phyloP scores from a whole-genome alignment of 176 grass and related monocot genomes.

The Oryza australiensis region DNA sequence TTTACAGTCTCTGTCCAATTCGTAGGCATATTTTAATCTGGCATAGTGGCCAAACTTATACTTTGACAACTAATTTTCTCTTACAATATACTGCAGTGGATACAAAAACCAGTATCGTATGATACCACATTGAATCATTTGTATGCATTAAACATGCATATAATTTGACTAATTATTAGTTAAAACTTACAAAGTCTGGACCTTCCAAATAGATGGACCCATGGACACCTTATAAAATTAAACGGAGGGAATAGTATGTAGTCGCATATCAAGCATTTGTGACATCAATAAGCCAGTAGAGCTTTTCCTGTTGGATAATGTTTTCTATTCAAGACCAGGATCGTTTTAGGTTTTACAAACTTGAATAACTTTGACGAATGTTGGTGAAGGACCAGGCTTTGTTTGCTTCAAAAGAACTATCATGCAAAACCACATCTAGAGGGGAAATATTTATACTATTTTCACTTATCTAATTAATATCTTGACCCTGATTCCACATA shows the following conservation, averaged over 20 bases:
- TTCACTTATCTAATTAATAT: conserved; percentile 21
- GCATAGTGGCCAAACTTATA: not conserved
- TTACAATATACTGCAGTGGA: not conserved
- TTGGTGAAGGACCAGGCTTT: not conserved
- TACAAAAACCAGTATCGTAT: not conserved
- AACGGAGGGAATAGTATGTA: not conserved
- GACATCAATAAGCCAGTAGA: not conserved
- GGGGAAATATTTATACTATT: not conserved
- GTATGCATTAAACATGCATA: not conserved
- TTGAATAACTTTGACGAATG: not conserved
- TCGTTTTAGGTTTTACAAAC: not conserved
- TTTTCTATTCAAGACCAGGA: not conserved
- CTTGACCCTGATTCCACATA: not conserved
- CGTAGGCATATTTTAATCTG: not conserved
- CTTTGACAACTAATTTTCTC: not conserved
- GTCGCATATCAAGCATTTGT: not conserved
- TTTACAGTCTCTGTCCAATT: not conserved
- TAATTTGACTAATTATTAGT: not conserved
- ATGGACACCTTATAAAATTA: not conserved
- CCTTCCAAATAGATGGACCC: not conserved
- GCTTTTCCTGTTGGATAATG: not conserved
- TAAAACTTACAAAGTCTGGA: not conserved
- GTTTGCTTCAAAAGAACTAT: conserved; percentile 3
- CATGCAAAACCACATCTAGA: conserved; percentile 7
- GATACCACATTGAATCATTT: not conserved